Percentiles rank a stretch among this genome's conserved stretches.
These are phyloP conservation scores for Phialemonium atrogriseum DNA, from an alignment of 2,329 filamentous ascomycete genomes.

Conservation along the genomic window DNA sequence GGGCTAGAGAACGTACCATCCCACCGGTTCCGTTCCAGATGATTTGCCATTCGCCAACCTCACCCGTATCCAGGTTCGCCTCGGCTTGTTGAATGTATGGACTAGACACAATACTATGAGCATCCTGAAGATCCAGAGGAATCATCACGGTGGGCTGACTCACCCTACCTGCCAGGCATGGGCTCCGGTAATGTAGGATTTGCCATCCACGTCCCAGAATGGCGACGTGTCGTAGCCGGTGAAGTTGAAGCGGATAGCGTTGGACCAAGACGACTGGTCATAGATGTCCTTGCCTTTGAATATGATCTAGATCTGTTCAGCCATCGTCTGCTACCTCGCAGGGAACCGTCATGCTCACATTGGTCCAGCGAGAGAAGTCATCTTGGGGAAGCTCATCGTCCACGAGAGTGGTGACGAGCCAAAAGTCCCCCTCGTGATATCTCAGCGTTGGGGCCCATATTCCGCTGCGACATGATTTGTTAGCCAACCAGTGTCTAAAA, in stretches of 20 bases:
- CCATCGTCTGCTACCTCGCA: not conserved
- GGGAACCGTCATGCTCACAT: constrained; percentile 11
- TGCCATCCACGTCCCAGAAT: constrained; percentile 49
- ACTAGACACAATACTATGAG: constrained; percentile 9
- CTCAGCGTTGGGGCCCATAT: constrained; percentile 24
- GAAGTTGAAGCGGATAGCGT: constrained; percentile 39
- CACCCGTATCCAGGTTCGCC: constrained; percentile 30
- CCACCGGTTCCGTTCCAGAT: constrained; percentile 42
- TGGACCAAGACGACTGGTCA: constrained; percentile 33
- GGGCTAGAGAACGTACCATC: constrained; percentile 13
- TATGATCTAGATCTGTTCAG: constrained; percentile 23
- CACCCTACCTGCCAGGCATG: constrained; percentile 25
- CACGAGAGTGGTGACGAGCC: constrained; percentile 21
- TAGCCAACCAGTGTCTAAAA: too few species aligned
- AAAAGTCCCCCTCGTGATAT: constrained; percentile 20
- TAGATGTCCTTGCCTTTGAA: constrained; percentile 35
- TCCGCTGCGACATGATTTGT: constrained; percentile 13
- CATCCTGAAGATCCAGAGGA: not conserved
- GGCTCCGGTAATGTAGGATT: constrained; percentile 37
- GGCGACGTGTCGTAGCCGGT: constrained; percentile 44
- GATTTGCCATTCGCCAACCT: constrained; percentile 24
- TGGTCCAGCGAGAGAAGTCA: constrained; percentile 27
- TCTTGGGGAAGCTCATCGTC: constrained; percentile 25
- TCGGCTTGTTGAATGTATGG: constrained; percentile 31
- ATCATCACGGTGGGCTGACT: not conserved